Conservation (phyloP, 1,284 basidiomycete genomes). For the Sporisorium graminicola region DNA sequence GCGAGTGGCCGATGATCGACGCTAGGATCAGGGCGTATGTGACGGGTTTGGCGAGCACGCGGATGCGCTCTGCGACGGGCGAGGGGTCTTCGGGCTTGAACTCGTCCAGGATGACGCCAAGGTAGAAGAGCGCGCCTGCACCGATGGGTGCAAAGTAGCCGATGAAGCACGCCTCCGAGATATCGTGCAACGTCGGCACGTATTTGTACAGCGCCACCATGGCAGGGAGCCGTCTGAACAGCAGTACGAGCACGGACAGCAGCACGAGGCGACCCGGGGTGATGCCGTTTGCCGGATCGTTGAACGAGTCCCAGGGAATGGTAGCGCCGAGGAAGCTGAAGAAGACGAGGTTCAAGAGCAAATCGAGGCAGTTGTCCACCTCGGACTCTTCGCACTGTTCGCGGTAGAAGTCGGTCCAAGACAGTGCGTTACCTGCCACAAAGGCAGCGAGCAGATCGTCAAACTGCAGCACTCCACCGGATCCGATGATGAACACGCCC, state of each 20-base stretch:
- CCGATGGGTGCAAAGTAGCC: conserved; percentile 71
- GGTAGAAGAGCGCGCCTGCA: conserved; percentile 68
- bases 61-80: conserved; percentile 31
- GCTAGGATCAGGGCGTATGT: conserved; percentile 58
- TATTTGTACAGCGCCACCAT: conserved; percentile 58
- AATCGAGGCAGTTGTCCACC: conserved; percentile 60
- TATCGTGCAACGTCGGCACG: conserved; percentile 65
- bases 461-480: conserved; percentile 50
- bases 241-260: conserved; percentile 71
- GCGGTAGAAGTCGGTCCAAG: conserved; percentile 65
- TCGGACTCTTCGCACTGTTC: conserved; percentile 64
- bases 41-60: conserved; percentile 56
- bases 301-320: conserved; percentile 56
- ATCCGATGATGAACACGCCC: conserved; percentile 59
- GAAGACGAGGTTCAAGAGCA: conserved; percentile 65
- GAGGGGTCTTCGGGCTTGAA: conserved; percentile 46
- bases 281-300: conserved; percentile 62
- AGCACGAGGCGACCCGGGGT: conserved; percentile 69
- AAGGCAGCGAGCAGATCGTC: conserved; percentile 64
- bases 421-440: conserved; percentile 58
- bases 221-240: conserved; percentile 69
- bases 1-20: conserved; percentile 55
- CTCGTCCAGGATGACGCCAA: conserved; percentile 50
- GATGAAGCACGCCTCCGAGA: conserved; percentile 67
- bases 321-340: conserved; percentile 70